phyloP scores from a whole-genome alignment of 2,329 filamentous ascomycete species.

The Colletotrichum sp. region DNA sequence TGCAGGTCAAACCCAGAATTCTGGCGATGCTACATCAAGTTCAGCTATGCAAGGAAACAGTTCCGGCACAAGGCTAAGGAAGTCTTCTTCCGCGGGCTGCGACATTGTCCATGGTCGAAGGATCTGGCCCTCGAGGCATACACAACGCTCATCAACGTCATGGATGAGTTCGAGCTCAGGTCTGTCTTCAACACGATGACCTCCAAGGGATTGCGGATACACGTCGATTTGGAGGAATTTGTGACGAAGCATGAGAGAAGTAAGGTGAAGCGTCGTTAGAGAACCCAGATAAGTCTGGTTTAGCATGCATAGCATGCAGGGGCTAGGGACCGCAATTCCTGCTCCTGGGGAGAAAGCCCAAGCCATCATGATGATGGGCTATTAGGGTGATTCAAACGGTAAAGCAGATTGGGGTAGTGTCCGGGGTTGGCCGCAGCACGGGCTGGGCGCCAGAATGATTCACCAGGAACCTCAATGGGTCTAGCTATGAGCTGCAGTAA shows the following conservation, averaged over 20 bases:
- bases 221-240: slow-evolving; percentile 58
- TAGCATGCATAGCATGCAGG: neutral
- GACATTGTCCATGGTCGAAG: slow-evolving; percentile 56
- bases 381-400: neutral
- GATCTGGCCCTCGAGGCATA: slow-evolving; percentile 58
- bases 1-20: slow-evolving; percentile 46
- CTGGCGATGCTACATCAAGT: slow-evolving; percentile 57
- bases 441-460: neutral
- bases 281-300: neutral
- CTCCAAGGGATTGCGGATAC: slow-evolving; percentile 54
- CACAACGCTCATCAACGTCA: slow-evolving; percentile 42
- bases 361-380: neutral
- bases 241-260: slow-evolving; percentile 36
- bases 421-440: neutral
- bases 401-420: neutral
- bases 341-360: neutral
- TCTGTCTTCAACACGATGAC: slow-evolving; percentile 53
- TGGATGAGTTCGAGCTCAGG: slow-evolving; percentile 54
- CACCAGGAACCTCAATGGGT: neutral
- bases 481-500: neutral
- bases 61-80: slow-evolving; percentile 47
- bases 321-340: neutral
- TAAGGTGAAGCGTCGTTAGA: neutral
- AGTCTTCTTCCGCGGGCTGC: slow-evolving; percentile 52
- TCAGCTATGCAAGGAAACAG: slow-evolving; percentile 45